Evolutionary conservation across 2,329 filamentous ascomycete genomes (phyloP), one percentile per base, ranked within the genome.

Genomic region (Mariannaea elegans): DNA sequence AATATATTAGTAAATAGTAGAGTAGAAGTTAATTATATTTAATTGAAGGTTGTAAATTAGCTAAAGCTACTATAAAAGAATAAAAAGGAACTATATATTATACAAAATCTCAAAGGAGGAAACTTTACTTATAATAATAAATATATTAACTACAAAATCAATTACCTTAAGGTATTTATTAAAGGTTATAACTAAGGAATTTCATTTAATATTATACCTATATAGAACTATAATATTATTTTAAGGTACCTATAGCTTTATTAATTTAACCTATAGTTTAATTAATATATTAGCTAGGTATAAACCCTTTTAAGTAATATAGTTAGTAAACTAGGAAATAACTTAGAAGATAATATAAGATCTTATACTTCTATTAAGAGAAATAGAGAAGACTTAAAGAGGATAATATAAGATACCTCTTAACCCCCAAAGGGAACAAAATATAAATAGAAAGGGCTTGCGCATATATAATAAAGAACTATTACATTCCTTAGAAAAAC

Each of bases 371-470:
- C 13, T 19, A 41, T 7, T 36, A 49, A 49, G 19, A 24, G n/a
- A n/a, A 38, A 23, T 41, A 38, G 14, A 23, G 16, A 38, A 27
- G 16, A 31, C 34, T 7, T 49, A 49, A 50, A 9, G 24, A 16
- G n/a, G 7, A 44, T 42, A 19, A 42, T 12, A 49, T 24, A 56
- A 16, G 16, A 44, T n/a, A 42, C 4, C 29, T 31, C 31, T 16
- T 16, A 3, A 19, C 16, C 29, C 27, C 12, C 31, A 18, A 44
- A 56, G 36, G 23, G 5, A 46, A 42, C 58, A 49, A 34, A 41
- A 38, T 47, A 55, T 34, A 42, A 54, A 44, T 47, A 57, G 54
- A 38, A 51, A 34, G 48, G 18, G 45, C 34, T 42, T 9, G 24
- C 24, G 32, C 18, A 34, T 19, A 51, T 34, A 52, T 19, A 50